A percentile compares a stretch with the other conserved stretches of the same genome.
Evolutionary conservation across 2,329 filamentous ascomycete genomes (phyloP).

Genomic region (Aspergillus viridinutans): DNA sequence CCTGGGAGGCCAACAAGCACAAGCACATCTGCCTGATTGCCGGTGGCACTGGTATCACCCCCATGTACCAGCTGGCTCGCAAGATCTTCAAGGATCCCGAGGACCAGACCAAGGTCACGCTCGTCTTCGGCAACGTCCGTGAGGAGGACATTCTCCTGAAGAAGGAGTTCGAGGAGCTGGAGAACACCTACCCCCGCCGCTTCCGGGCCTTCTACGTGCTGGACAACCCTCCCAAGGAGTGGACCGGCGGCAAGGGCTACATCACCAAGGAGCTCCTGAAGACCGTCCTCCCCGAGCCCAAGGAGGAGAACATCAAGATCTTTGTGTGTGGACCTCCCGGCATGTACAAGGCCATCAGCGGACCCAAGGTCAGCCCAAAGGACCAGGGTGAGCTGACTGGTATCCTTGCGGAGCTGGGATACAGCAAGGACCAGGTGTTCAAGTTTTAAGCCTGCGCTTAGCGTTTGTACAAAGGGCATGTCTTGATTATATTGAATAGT

Average conservation of each 20-base stretch:
- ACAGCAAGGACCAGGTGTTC: slow-evolving; percentile 85
- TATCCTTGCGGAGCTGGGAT: slow-evolving; percentile 77
- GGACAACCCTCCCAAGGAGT: slow-evolving; percentile 75
- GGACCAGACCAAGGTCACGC: slow-evolving; percentile 96
- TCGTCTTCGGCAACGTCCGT: slow-evolving; percentile 84
- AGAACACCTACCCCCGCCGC: slow-evolving; percentile 91
- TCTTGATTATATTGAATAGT: background rate
- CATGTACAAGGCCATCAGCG: slow-evolving; percentile 89
- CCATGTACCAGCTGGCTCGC: slow-evolving; percentile 92
- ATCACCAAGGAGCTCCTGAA: slow-evolving; percentile 91
- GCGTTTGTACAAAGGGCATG: background rate
- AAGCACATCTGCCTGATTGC: slow-evolving; percentile 67
- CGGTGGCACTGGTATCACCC: slow-evolving; percentile 95
- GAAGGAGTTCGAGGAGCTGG: slow-evolving; percentile 76
- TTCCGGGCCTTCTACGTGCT: slow-evolving; percentile 95
- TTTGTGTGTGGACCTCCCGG: slow-evolving; percentile 94
- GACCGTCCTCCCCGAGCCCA: slow-evolving; percentile 89
- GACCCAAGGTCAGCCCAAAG: slow-evolving; percentile 81
- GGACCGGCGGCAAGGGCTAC: slow-evolving; percentile 72
- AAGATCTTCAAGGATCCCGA: slow-evolving; percentile 93
- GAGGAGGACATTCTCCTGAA: slow-evolving; percentile 92
- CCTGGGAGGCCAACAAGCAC: slow-evolving; percentile 89
- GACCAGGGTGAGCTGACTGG: slow-evolving; percentile 90
- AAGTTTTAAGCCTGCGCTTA: slow-evolving; percentile 65
- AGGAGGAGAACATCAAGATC: slow-evolving; percentile 87